Conservation (phyloP, 2,329 filamentous ascomycete species). For the Emericellopsis cladophorae region DNA sequence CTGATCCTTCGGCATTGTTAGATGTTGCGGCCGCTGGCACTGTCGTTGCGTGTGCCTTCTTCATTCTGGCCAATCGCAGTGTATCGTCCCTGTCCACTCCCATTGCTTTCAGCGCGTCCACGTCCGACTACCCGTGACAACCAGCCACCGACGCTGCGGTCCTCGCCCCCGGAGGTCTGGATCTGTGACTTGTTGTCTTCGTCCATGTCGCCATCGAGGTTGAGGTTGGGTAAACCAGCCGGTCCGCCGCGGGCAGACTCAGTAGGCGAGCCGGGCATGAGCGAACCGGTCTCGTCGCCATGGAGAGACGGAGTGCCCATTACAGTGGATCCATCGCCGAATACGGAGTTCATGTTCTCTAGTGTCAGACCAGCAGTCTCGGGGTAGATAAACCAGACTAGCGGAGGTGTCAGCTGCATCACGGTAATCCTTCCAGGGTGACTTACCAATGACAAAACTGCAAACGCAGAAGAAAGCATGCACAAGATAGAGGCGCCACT, state of each 20-base stretch:
- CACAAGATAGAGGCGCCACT: conserved; percentile 87
- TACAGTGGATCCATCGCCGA: conserved; percentile 81
- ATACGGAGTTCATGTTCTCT: conserved; percentile 92
- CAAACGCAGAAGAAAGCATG: conserved; percentile 95
- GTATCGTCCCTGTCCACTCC: conserved; percentile 27
- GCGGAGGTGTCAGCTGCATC: conserved; percentile 5
- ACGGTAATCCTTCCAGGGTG: background rate
- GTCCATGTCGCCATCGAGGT: conserved; percentile 60
- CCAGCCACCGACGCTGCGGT: conserved; percentile 38
- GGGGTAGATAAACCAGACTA: conserved; percentile 95
- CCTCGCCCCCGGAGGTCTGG: conserved; percentile 17
- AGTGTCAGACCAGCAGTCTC: conserved; percentile 91
- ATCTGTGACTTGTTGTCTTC: conserved; percentile 30
- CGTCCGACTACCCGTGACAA: conserved; percentile 25
- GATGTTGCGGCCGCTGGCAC: background rate
- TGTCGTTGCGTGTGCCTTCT: conserved; percentile 13
- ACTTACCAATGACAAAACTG: conserved; percentile 91
- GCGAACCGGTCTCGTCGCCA: conserved; percentile 64
- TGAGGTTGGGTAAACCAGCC: conserved; percentile 64
- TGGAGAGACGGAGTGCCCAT: conserved; percentile 65
- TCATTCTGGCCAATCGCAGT: conserved; percentile 27
- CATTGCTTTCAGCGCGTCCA: conserved; percentile 22
- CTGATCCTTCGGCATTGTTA: too few relatives aligned
- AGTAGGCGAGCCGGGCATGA: conserved; percentile 63
- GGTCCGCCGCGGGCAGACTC: conserved; percentile 58